Conservation (phyloP, 106 monocot genomes). For the Narthecium ossifragum region DNA sequence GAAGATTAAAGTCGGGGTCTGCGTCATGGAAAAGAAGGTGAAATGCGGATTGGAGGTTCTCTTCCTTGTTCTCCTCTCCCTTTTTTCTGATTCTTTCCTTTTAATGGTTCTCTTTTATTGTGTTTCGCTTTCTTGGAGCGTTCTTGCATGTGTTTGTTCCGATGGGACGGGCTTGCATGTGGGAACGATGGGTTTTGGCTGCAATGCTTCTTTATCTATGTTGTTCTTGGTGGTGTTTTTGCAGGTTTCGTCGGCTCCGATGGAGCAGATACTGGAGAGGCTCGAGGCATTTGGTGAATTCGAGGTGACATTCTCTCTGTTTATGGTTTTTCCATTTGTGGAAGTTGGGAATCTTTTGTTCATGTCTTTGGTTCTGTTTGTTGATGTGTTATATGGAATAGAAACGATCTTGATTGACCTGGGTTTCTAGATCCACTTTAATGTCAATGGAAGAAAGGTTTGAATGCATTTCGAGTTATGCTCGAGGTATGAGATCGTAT, state of each 20-base stretch:
- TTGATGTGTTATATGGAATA: too few species aligned
- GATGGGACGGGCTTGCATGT: neutral
- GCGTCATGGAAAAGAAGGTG: conserved; percentile 64
- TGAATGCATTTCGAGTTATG: too few species aligned
- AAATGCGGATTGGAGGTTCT: conserved; percentile 34
- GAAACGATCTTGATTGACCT: too few species aligned
- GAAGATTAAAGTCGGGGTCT: conserved; percentile 40
- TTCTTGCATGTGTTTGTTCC: neutral
- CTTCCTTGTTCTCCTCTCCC: neutral
- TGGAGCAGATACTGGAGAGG: conserved; percentile 83
- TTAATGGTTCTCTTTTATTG: too few species aligned
- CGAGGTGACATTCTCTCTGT: too few species aligned
- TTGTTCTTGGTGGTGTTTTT: conserved; percentile 7
- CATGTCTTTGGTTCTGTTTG: too few species aligned
- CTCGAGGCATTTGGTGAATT: conserved; percentile 88
- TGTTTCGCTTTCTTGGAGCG: neutral
- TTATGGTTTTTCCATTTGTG: too few species aligned
- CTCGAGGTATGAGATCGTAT: too few species aligned
- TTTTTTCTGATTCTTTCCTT: too few species aligned
- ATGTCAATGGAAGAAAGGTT: too few species aligned
- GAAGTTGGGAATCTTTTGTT: too few species aligned
- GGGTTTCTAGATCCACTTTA: too few species aligned
- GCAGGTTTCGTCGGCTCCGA: conserved; percentile 74
- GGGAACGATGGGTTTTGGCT: neutral
- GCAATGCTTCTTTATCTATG: neutral